Evolutionary conservation across 1,284 basidiomycete genomes (phyloP).

Genomic region (Cutaneotrichosporon arboriforme): DNA sequence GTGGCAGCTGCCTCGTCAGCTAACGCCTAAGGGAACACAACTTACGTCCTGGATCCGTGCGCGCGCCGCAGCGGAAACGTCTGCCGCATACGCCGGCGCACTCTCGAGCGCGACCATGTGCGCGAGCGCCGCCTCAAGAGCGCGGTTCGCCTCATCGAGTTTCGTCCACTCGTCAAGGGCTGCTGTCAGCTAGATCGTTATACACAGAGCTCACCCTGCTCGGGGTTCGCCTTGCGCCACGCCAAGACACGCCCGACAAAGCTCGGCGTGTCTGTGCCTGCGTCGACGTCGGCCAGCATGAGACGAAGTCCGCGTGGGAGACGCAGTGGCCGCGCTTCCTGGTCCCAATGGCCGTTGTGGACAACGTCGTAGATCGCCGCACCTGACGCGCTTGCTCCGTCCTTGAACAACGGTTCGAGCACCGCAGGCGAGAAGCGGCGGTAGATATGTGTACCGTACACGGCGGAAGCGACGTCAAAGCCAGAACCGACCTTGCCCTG

Average conservation of each 20-base stretch:
- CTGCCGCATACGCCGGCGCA: constrained; percentile 32
- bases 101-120: constrained; percentile 35
- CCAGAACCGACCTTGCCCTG: constrained; percentile 98
- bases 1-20: background rate
- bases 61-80: constrained; percentile 15
- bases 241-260: constrained; percentile 80
- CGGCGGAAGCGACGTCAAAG: constrained; percentile 91
- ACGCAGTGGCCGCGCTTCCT: constrained; percentile 59
- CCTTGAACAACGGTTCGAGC: constrained; percentile 61
- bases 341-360: constrained; percentile 30
- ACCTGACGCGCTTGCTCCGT: constrained; percentile 23
- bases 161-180: constrained; percentile 66
- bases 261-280: constrained; percentile 87
- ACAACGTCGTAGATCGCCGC: background rate
- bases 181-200: constrained; percentile 27
- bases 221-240: constrained; percentile 66
- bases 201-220: constrained; percentile 52
- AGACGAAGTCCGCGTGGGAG: constrained; percentile 75
- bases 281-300: constrained; percentile 86
- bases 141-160: constrained; percentile 52
- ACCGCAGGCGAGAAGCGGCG: constrained; percentile 76
- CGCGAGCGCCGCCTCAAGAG: constrained; percentile 31
- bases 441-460: constrained; percentile 92
- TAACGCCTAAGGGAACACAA: background rate
- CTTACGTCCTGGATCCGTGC: constrained; percentile 26